These are phyloP conservation scores for Zoysia pacifica DNA, from an alignment of 176 grass and related monocot species.

Conservation along the genomic window DNA sequence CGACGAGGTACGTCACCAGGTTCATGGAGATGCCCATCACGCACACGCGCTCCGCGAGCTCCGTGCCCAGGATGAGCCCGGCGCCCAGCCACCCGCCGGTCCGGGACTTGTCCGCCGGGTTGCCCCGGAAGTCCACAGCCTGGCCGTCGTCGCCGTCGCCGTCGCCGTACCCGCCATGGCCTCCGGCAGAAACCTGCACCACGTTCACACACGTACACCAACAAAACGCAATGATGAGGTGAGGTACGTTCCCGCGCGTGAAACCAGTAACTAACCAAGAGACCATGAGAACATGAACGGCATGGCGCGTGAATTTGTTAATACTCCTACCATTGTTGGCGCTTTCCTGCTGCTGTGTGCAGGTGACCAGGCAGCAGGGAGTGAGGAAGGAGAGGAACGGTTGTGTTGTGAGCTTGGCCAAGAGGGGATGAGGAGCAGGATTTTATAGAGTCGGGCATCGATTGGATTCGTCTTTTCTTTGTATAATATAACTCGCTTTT, in stretches of 20 bases:
- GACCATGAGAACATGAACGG: not conserved
- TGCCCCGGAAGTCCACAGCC: constrained; percentile 67
- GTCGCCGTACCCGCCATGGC: constrained; percentile 26
- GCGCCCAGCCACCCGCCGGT: constrained; percentile 89
- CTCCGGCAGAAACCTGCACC: constrained; percentile 59
- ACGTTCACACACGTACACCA: not conserved
- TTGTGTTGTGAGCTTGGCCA: constrained; percentile 18
- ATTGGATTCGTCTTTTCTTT: not conserved
- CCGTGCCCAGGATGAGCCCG: constrained; percentile 76
- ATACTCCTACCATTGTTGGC: constrained; percentile 3
- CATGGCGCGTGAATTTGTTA: not conserved
- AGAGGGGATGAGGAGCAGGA: not conserved
- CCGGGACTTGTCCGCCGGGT: constrained; percentile 67
- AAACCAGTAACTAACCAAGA: not conserved
- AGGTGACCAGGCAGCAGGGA: not conserved
- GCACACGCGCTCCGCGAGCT: constrained; percentile 77
- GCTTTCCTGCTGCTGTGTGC: not conserved
- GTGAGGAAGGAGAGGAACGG: constrained; percentile 19
- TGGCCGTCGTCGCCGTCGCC: constrained; percentile 23
- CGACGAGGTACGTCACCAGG: constrained; percentile 66
- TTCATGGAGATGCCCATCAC: constrained; percentile 86
- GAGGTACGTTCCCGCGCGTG: too few species aligned
- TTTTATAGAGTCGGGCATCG: constrained; percentile 33
- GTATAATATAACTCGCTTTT: not conserved
- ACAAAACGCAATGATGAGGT: not conserved